These are phyloP conservation scores for Fusarium keratoplasticum DNA, from an alignment of 2,329 filamentous ascomycete genomes.

Conservation along the genomic window DNA sequence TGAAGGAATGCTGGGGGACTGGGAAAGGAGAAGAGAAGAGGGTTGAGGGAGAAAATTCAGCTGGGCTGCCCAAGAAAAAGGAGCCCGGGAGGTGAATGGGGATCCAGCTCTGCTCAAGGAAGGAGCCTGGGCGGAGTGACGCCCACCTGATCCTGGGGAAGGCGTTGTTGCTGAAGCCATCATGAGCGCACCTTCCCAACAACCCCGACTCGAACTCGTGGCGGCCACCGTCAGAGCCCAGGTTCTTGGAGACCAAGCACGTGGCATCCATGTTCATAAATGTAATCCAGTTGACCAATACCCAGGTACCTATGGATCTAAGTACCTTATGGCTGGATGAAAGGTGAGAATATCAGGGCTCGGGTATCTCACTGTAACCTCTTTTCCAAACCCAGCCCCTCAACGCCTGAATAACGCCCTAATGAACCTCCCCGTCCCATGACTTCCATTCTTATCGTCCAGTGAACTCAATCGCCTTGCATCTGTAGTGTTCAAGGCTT, in stretches of 20 bases:
- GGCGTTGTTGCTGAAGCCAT: not conserved
- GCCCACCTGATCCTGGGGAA: not conserved
- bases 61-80: not conserved
- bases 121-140: not conserved
- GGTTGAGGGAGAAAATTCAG: not conserved
- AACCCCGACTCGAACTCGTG: not conserved
- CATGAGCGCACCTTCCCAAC: not conserved
- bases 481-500: not conserved
- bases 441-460: not conserved
- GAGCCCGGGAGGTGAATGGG: not conserved
- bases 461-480: not conserved
- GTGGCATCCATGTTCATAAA: not conserved
- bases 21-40: not conserved
- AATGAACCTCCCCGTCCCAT: not conserved
- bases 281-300: not conserved
- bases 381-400: conserved; percentile 8
- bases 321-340: not conserved
- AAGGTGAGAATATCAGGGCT: conserved; percentile 9
- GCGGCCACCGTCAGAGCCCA: not conserved
- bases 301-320: not conserved
- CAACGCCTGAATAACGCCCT: conserved; percentile 8
- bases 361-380: conserved; percentile 30
- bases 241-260: not conserved
- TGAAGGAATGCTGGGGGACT: not conserved
- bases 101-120: not conserved